Percentiles rank a stretch among this genome's conserved stretches.
These are phyloP conservation scores for Podosphaera leucotricha DNA, from an alignment of 2,329 filamentous ascomycete species.

Conservation along the genomic window DNA sequence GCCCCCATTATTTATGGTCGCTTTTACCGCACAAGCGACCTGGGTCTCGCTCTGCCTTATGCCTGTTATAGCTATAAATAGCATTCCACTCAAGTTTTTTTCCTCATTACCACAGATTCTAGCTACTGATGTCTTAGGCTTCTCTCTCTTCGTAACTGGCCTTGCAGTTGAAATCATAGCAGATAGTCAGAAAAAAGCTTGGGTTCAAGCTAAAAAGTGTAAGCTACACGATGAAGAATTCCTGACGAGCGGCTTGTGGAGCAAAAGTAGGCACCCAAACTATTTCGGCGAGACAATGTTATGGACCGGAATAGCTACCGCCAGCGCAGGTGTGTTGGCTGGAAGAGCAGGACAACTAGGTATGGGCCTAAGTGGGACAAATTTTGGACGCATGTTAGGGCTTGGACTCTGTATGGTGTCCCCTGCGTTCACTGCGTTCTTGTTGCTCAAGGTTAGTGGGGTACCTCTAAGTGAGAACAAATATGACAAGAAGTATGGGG, in stretches of 20 bases:
- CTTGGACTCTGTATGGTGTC: slow-evolving; percentile 23
- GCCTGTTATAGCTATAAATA: slow-evolving; percentile 39
- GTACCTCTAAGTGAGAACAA: slow-evolving; percentile 44
- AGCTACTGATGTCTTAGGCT: slow-evolving; percentile 30
- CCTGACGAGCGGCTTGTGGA: slow-evolving; percentile 37
- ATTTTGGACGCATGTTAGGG: slow-evolving; percentile 21
- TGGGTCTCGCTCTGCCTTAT: slow-evolving; percentile 46
- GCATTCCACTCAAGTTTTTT: slow-evolving; percentile 29
- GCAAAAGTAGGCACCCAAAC: slow-evolving; percentile 37
- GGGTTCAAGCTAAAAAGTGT: slow-evolving; percentile 34
- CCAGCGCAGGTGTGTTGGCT: slow-evolving; percentile 31
- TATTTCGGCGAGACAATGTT: slow-evolving; percentile 50
- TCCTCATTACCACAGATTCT: slow-evolving; percentile 24
- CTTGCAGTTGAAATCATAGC: slow-evolving; percentile 36
- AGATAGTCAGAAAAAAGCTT: slow-evolving; percentile 38
- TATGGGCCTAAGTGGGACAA: slow-evolving; percentile 27
- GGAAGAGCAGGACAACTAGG: slow-evolving; percentile 29
- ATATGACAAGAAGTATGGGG: slow-evolving; percentile 40
- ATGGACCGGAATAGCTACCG: slow-evolving; percentile 42
- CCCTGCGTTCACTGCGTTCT: slow-evolving; percentile 38
- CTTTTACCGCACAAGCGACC: slow-evolving; percentile 36
- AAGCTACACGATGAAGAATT: slow-evolving; percentile 47
- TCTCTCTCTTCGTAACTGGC: slow-evolving; percentile 33
- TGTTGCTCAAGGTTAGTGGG: slow-evolving; percentile 39
- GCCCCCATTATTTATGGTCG: slow-evolving; percentile 27